Evolutionary conservation across 371 early-diverging fungal species (phyloP), one percentile per base, ranked within the genome.

Genomic region (Mortierella sp.): DNA sequence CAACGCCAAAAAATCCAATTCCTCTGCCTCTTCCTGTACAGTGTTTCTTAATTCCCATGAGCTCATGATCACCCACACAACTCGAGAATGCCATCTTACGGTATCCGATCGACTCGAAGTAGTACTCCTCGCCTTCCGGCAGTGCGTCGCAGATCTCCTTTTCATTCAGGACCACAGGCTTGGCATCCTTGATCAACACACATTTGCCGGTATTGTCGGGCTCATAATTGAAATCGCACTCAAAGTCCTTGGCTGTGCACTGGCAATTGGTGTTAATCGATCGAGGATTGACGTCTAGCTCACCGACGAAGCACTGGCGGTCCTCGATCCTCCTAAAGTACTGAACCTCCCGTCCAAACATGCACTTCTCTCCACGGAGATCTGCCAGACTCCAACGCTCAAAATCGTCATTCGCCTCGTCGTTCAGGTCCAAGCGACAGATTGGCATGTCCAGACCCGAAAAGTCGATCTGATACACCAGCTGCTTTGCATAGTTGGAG

Each of bases 221-320:
- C 14, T 86, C 84, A 79, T 85, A 93, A 76, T 94, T 94, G 75
- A 84, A 92, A 63, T 93, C 93, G 79, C 94, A 98, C 81, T 98
- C 97, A 80, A 87, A 98, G 76, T 98, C 98, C 39, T 78, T 82
- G 42, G 68, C 81, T 0, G 91, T 86, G 75, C 98, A 98, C 12
- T 83, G 73, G 73, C 98, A 98, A 26, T 84, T 83, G 15, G 79
- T 82, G 2, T 84, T 78, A 6, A 83, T 81, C 48, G 76, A 72
- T 34, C 84, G 84, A 2, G 90, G 88, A 31, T 90, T 84, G n/a
- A 83, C 75, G 47, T 90, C 83, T 62, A 89, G 88, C 44, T 90
- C 84, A 4, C 92, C 94, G 23, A 96, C 89, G 56, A 85, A 93
- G 76, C 98, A 98, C 50, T 87, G 79, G 21, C 79, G 84, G 23